phyloP scores from a whole-genome alignment of 2,329 filamentous ascomycete species.

The Aspergillus puulaauensis region DNA sequence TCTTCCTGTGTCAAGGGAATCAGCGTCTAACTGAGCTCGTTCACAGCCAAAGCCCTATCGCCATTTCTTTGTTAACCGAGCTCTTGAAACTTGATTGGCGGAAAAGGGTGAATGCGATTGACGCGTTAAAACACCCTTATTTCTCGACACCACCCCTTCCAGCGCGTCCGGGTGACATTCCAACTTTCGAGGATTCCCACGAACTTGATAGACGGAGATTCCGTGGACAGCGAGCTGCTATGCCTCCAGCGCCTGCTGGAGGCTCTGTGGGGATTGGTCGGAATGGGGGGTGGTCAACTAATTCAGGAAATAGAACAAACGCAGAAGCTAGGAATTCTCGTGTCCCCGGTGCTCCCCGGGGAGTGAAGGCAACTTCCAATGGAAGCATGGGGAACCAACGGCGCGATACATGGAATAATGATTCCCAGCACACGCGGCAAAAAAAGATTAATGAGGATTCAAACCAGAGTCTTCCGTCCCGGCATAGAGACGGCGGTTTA shows the following conservation, averaged over 20 bases:
- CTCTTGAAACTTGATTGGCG: constrained; percentile 87
- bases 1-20: background rate
- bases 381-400: constrained; percentile 22
- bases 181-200: constrained; percentile 89
- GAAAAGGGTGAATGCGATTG: constrained; percentile 84
- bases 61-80: constrained; percentile 76
- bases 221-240: constrained; percentile 76
- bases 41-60: constrained; percentile 63
- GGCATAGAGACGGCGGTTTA: constrained; percentile 33
- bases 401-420: constrained; percentile 27
- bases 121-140: constrained; percentile 89
- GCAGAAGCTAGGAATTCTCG: constrained; percentile 34
- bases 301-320: constrained; percentile 31
- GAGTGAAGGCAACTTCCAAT: constrained; percentile 5
- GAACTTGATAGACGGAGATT: constrained; percentile 93
- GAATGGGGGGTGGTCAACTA: constrained; percentile 53
- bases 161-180: constrained; percentile 80
- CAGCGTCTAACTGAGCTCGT: constrained; percentile 16
- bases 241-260: constrained; percentile 88
- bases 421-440: constrained; percentile 17
- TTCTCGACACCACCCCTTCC: constrained; percentile 79
- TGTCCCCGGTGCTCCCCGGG: constrained; percentile 35
- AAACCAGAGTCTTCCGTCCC: constrained; percentile 23
- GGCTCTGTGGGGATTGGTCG: constrained; percentile 78
- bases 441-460: constrained; percentile 23